A percentile compares a stretch with the other conserved stretches of the same genome.
Evolutionary conservation across 1,284 basidiomycete species (phyloP).

Genomic region (Ganoderma meredithae): DNA sequence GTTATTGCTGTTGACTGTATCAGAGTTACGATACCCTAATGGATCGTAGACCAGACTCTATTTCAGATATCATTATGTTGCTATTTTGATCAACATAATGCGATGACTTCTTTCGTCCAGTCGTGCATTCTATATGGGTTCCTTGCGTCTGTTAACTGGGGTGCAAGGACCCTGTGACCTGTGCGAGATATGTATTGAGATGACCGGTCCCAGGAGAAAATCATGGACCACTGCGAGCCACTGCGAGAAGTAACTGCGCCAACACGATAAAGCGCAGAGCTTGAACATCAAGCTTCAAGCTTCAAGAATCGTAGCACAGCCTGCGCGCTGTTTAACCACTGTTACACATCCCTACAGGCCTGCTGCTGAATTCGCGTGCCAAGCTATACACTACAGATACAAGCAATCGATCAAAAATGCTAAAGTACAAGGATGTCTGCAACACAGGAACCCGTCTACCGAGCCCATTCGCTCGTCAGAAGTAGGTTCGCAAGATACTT

Average conservation of each 20-base stretch:
- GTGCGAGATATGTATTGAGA: no score
- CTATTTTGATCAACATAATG: background rate
- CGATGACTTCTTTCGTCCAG: no score
- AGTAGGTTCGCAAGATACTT: constrained; percentile 65
- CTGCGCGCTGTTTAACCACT: background rate
- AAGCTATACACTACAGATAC: constrained; percentile 8
- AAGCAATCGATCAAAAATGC: background rate
- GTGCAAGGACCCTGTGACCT: no score
- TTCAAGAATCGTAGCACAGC: background rate
- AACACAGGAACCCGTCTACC: constrained; percentile 12
- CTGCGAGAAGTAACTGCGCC: no score
- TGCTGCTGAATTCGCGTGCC: background rate
- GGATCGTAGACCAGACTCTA: constrained; percentile 4
- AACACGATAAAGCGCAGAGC: no score
- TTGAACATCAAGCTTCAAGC: no score
- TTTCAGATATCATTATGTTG: background rate
- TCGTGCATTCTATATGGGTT: no score
- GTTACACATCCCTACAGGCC: background rate
- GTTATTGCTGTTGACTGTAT: constrained; percentile 16
- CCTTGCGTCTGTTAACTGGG: no score
- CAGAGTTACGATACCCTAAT: constrained; percentile 22
- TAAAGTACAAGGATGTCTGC: background rate
- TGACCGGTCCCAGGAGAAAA: no score
- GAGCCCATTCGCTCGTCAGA: constrained; percentile 34
- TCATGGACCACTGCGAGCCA: no score